Base-by-base conservation (phyloP, 2,329 filamentous ascomycete species). In the Coniochaeta sp. region DNA sequence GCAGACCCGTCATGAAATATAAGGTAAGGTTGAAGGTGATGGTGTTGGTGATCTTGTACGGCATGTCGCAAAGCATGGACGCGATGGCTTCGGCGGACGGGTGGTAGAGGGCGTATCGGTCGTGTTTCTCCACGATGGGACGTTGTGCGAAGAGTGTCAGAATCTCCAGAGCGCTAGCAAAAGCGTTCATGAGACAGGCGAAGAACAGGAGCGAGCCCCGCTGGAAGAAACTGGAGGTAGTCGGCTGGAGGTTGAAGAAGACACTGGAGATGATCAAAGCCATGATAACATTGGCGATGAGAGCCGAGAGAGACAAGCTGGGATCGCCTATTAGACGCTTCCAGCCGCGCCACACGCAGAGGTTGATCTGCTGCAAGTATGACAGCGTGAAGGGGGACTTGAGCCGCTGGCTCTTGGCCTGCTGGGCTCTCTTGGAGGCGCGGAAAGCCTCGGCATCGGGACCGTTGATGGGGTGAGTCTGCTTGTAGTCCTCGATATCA, bases 121-220 rank as follows among this genome's bases (percentile, higher is more conserved):
- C 73, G 60, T 96, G 91, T 66, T 96, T 96, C 65, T 96, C 90
- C 54, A 96, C 89, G 60, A 96, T 95, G 1, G 88, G 87, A 32
- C 91, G 86, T 78, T 96, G 91, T 2, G 88, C 82, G 64, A 94
- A 96, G 4, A 96, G 77, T 0, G 88, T 91, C 30, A 94, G 69
- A 64, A 96, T 94, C 76, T 94, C 89, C 33, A 94, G 78, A 52
- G 87, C 86, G 64, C 83, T 87, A 55, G 85, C 78, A 62, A 95
- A 94, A 46, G 89, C 89, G 67, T 94, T 95, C 73, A 94, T 84
- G 54, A 96, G 74, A 62, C 91, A 84, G 58, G 89, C 88, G 64
- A 95, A 94, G 80, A 95, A 96, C 50, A 96, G 74, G 22, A 95
- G 76, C 42, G 87, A 85, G 57, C 87, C 88, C 55, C 90, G 83